These are phyloP conservation scores for Eimeria sp. DNA, from an alignment of 169 alveolate species.

Conservation along the genomic window DNA sequence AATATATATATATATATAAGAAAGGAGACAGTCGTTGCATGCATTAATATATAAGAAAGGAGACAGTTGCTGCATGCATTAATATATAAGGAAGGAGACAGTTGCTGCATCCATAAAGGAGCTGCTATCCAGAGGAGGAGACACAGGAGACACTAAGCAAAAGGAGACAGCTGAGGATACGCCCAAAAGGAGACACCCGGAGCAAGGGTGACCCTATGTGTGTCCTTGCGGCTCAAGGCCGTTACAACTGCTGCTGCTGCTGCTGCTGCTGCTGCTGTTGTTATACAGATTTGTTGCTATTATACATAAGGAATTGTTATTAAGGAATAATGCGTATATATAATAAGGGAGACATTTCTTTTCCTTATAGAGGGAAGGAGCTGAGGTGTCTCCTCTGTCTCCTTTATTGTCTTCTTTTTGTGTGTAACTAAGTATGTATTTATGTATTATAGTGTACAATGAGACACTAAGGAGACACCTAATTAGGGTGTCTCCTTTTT, in stretches of 20 bases:
- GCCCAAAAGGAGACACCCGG: neutral
- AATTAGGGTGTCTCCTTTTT: no score
- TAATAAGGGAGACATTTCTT: no score
- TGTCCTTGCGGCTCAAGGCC: neutral
- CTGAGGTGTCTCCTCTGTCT: no score
- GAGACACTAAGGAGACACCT: no score
- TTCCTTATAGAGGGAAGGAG: no score
- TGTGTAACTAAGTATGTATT: no score
- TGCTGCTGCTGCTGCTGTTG: constrained; percentile 3
- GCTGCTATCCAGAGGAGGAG: neutral
- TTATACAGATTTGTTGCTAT: no score
- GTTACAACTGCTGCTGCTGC: neutral
- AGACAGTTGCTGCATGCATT: neutral
- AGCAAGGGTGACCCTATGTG: neutral
- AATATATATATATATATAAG: neutral
- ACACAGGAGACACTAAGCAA: neutral
- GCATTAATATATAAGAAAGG: neutral
- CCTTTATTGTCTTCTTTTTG: no score
- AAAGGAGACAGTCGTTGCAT: neutral
- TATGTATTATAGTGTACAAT: no score
- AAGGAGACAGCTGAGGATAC: neutral
- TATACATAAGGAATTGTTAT: no score
- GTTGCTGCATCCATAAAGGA: neutral
- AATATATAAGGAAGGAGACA: neutral
- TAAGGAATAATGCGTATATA: no score